A percentile compares a stretch with the other conserved stretches of the same genome.
Evolutionary conservation across 2,329 filamentous ascomycete genomes (phyloP).

Genomic region (Pezicula neosporulosa): DNA sequence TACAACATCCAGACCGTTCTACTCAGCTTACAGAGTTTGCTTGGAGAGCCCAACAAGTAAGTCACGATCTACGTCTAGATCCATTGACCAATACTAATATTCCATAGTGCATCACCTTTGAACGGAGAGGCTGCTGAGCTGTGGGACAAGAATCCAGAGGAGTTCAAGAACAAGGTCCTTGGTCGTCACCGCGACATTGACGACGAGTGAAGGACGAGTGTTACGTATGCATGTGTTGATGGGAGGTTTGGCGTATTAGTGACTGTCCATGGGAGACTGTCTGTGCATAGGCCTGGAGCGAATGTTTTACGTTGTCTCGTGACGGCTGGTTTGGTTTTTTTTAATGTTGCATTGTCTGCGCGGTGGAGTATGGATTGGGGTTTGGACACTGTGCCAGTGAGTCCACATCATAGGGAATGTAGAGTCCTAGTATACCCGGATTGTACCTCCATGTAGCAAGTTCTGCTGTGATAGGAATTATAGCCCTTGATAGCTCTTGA

Average conservation of each 20-base stretch:
- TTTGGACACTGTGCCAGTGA: no score
- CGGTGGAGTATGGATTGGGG: no score
- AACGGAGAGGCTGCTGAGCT: constrained; percentile 96
- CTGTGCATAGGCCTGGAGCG: neutral
- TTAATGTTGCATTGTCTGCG: no score
- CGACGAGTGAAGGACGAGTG: constrained; percentile 46
- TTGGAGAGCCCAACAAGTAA: constrained; percentile 98
- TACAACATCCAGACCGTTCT: constrained; percentile 95
- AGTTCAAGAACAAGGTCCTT: constrained; percentile 78
- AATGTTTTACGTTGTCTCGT: neutral
- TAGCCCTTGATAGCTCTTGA: no score
- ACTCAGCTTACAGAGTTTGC: constrained; percentile 87
- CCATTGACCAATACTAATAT: constrained; percentile 14
- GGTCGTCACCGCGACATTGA: constrained; percentile 62
- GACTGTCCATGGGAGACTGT: neutral
- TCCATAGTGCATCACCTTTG: constrained; percentile 75
- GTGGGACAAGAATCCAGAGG: constrained; percentile 83
- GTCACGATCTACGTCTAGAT: constrained; percentile 29
- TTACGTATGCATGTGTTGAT: constrained; percentile 4
- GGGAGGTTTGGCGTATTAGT: neutral
- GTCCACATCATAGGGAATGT: no score
- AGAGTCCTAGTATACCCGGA: no score
- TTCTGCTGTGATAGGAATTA: no score
- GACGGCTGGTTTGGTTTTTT: no score
- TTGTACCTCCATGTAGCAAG: no score